A percentile compares a stretch with the other conserved stretches of the same genome.
Evolutionary conservation across 805 yeast genomes (phyloP).

Genomic region (Candida tammaniensis): DNA sequence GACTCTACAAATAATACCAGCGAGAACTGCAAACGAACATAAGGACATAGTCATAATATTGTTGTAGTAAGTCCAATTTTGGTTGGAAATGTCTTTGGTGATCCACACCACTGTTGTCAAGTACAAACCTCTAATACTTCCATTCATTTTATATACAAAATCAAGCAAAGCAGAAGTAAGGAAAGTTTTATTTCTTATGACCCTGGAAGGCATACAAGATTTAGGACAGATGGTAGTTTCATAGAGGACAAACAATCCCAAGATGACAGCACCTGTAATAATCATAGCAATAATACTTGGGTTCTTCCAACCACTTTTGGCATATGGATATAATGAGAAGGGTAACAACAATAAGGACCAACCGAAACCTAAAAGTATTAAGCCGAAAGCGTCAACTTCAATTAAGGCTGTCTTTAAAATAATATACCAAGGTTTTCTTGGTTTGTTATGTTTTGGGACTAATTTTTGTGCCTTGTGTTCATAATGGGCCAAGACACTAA

Average conservation of each 20-base stretch:
- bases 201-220: conserved; percentile 36
- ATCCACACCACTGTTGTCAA: conserved; percentile 33
- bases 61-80: conserved; percentile 36
- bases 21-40: conserved; percentile 36
- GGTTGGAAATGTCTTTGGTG: conserved; percentile 24
- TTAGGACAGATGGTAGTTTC: conserved; percentile 34
- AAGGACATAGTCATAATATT: conserved; percentile 35
- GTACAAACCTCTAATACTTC: conserved; percentile 24
- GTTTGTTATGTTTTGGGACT: conserved; percentile 6
- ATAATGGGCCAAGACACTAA: conserved; percentile 26
- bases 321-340: conserved; percentile 30
- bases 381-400: conserved; percentile 40
- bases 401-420: conserved; percentile 16
- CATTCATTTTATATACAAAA: conserved; percentile 28
- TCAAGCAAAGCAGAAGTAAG: conserved; percentile 31
- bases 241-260: conserved; percentile 31
- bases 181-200: conserved; percentile 33
- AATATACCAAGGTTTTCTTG: conserved; percentile 2
- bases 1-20: conserved; percentile 30
- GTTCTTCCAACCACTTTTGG: conserved; percentile 31
- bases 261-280: conserved; percentile 35
- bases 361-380: conserved; percentile 36
- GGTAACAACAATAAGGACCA: conserved; percentile 39
- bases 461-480: conserved; percentile 28
- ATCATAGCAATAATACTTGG: conserved; percentile 45